Evolutionary conservation across 169 alveolate genomes (phyloP).

Genomic region (Plasmodium vivax): DNA sequence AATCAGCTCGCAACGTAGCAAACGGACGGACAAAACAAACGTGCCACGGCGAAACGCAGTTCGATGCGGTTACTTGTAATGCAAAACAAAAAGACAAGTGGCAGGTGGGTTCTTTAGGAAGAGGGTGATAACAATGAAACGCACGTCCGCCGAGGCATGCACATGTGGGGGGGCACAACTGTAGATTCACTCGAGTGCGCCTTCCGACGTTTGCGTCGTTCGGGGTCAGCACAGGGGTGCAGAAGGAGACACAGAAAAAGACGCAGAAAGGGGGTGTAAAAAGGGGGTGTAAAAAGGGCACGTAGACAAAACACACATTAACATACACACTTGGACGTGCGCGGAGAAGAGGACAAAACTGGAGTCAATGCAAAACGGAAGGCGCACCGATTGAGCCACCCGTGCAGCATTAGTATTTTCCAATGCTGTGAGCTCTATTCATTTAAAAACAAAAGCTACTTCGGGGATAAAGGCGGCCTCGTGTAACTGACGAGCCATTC

Average conservation of each 20-base stretch:
- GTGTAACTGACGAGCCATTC: not conserved
- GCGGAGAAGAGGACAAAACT: not conserved
- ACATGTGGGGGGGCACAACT: not conserved
- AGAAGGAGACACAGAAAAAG: not conserved
- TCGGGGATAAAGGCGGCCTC: not conserved
- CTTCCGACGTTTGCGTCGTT: not conserved
- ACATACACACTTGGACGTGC: not conserved
- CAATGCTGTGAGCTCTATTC: slow-evolving; percentile 17
- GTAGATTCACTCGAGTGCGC: not conserved
- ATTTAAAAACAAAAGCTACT: slow-evolving; percentile 7
- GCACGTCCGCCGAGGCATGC: not conserved
- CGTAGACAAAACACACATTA: not conserved
- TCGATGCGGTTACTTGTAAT: not conserved
- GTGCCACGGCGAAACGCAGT: not conserved
- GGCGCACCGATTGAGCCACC: not conserved
- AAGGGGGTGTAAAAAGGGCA: not conserved
- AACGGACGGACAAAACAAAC: not conserved
- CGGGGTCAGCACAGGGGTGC: not conserved
- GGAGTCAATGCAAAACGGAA: not conserved
- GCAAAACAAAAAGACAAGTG: not conserved
- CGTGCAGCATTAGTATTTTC: slow-evolving; percentile 32
- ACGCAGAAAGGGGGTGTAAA: not conserved
- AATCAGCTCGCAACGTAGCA: not conserved
- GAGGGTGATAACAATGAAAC: not conserved
- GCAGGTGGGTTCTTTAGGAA: not conserved